Conservation (phyloP, 495 filamentous ascomycete genomes). For the Penicilliopsis zonata region DNA sequence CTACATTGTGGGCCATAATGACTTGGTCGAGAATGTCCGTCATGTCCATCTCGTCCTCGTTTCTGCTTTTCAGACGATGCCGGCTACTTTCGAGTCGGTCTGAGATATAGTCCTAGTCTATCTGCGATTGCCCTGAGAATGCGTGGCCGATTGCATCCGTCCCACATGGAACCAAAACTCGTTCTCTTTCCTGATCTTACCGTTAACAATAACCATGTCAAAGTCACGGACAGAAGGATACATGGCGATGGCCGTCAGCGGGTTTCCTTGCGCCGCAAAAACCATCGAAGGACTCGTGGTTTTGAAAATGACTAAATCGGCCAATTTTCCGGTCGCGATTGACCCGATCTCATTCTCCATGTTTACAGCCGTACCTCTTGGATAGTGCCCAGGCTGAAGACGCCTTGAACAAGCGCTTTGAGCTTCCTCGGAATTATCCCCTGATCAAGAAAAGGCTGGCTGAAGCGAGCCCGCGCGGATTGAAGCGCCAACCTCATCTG, state of each 20-base stretch:
- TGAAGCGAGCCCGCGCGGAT: too few species aligned
- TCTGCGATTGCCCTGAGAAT: too few species aligned
- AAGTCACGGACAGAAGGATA: slow-evolving; percentile 32
- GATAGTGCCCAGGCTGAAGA: slow-evolving; percentile 38
- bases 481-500: slow-evolving; percentile 35
- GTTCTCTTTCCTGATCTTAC: slow-evolving; percentile 29
- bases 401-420: slow-evolving; percentile 25
- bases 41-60: too few species aligned
- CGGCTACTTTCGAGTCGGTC: too few species aligned
- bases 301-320: slow-evolving; percentile 36
- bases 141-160: too few species aligned
- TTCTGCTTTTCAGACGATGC: too few species aligned
- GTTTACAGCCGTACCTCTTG: slow-evolving; percentile 31
- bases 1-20: too few species aligned
- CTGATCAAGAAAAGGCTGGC: too few species aligned
- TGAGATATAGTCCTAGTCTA: too few species aligned
- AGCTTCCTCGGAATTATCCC: too few species aligned
- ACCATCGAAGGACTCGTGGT: slow-evolving; percentile 28
- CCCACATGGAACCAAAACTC: too few species aligned
- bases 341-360: slow-evolving; percentile 31
- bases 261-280: slow-evolving; percentile 26
- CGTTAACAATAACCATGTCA: slow-evolving; percentile 37
- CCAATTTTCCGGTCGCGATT: slow-evolving; percentile 31
- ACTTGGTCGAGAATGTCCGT: too few species aligned
- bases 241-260: slow-evolving; percentile 33